These are phyloP conservation scores for Spongospora subterranea DNA, from an alignment of 208 protist species.

Conservation along the genomic window DNA sequence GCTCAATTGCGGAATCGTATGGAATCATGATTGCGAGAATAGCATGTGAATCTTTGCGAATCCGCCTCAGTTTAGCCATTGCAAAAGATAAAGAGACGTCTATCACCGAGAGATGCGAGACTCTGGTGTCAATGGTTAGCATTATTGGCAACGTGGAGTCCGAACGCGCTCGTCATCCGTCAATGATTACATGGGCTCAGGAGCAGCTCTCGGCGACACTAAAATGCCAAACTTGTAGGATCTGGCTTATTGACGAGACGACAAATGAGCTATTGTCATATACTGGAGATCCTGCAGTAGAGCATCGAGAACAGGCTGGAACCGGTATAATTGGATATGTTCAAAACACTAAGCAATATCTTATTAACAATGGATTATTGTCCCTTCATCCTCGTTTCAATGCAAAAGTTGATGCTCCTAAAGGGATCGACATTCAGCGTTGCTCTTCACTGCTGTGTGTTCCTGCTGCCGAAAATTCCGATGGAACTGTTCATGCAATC, in stretches of 20 bases:
- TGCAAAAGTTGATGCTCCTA: background rate
- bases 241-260: conserved; percentile 16
- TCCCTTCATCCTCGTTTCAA: background rate
- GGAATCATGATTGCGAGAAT: background rate
- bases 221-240: conserved; percentile 40
- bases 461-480: background rate
- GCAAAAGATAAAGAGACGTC: background rate
- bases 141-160: conserved; percentile 50
- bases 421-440: background rate
- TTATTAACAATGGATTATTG: background rate
- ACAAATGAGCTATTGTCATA: conserved; percentile 1
- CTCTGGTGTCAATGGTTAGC: background rate
- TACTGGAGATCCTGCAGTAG: background rate
- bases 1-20: background rate
- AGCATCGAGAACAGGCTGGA: background rate
- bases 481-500: background rate
- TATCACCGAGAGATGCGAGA: background rate
- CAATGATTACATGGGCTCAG: conserved; percentile 25
- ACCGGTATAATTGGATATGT: conserved; percentile 9
- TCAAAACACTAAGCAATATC: conserved; percentile 6
- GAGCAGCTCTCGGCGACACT: background rate
- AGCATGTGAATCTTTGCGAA: background rate
- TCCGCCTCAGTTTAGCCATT: background rate
- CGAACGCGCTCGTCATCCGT: background rate
- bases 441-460: conserved; percentile 44